These are phyloP conservation scores for Panicum virgatum DNA, from an alignment of 202 grass and related monocot genomes.

Conservation along the genomic window DNA sequence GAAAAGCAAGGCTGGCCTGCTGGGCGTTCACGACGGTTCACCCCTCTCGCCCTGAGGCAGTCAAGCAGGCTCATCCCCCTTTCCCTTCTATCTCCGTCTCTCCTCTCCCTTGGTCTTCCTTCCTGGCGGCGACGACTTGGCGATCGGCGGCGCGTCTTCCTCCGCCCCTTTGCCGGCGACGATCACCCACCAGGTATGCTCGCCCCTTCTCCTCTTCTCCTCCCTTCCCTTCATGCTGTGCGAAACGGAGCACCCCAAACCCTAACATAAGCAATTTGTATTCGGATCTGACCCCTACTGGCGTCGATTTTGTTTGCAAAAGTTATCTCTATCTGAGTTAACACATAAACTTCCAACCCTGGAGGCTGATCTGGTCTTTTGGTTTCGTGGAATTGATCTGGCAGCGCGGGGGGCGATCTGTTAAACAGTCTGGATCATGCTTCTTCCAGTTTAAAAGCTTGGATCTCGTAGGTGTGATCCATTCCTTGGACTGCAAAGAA, in stretches of 20 bases:
- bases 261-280: background rate
- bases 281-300: slow-evolving; percentile 1
- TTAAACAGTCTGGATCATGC: background rate
- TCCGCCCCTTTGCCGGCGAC: background rate
- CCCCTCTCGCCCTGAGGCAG: too few relatives aligned
- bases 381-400: background rate
- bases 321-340: background rate
- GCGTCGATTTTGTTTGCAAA: background rate
- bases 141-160: background rate
- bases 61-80: background rate
- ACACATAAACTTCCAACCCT: background rate
- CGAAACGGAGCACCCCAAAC: background rate
- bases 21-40: too few relatives aligned
- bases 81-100: background rate
- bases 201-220: background rate
- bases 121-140: background rate
- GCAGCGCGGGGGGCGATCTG: background rate
- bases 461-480: slow-evolving; percentile 18
- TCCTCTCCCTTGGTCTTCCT: background rate
- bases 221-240: background rate
- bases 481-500: background rate
- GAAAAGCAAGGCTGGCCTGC: too few relatives aligned
- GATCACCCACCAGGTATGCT: background rate
- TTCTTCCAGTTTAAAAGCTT: background rate
- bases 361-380: slow-evolving; percentile 13